phyloP scores from a whole-genome alignment of 176 grass and related monocot species.

The Musa itinerans region DNA sequence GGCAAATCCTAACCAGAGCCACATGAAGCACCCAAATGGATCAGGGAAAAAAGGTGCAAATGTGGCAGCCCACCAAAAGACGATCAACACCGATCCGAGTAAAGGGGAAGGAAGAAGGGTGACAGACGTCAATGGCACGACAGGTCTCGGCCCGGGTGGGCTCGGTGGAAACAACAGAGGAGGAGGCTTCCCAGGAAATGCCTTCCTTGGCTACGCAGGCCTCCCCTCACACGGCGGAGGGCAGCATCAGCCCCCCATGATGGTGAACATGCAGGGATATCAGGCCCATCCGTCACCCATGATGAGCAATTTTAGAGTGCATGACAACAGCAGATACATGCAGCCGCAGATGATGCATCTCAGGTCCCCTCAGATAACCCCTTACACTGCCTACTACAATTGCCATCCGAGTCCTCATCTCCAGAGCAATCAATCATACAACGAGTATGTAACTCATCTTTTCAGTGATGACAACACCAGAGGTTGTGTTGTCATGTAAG shows the following conservation, averaged over 20 bases:
- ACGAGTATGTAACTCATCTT: slow-evolving; percentile 24
- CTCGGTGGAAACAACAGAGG: background rate
- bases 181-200: background rate
- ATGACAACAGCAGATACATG: slow-evolving; percentile 1
- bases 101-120: background rate
- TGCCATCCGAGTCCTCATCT: slow-evolving; percentile 5
- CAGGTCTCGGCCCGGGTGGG: background rate
- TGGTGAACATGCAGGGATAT: background rate
- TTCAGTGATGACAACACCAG: slow-evolving; percentile 23
- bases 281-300: slow-evolving; percentile 15
- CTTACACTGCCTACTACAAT: slow-evolving; percentile 49
- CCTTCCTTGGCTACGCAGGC: background rate
- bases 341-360: slow-evolving; percentile 69
- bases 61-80: slow-evolving; percentile 9
- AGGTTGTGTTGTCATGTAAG: slow-evolving; percentile 9
- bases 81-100: background rate
- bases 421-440: background rate
- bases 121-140: slow-evolving; percentile 1
- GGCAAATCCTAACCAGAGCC: slow-evolving; percentile 35
- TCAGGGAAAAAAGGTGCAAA: slow-evolving; percentile 12
- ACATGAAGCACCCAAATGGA: slow-evolving; percentile 49
- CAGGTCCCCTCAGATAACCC: slow-evolving; percentile 70
- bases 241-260: slow-evolving; percentile 15
- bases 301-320: background rate
- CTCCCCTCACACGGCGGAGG: slow-evolving; percentile 33